Base-by-base conservation (phyloP, 2,329 filamentous ascomycete species). In the Exophiala sp. region DNA sequence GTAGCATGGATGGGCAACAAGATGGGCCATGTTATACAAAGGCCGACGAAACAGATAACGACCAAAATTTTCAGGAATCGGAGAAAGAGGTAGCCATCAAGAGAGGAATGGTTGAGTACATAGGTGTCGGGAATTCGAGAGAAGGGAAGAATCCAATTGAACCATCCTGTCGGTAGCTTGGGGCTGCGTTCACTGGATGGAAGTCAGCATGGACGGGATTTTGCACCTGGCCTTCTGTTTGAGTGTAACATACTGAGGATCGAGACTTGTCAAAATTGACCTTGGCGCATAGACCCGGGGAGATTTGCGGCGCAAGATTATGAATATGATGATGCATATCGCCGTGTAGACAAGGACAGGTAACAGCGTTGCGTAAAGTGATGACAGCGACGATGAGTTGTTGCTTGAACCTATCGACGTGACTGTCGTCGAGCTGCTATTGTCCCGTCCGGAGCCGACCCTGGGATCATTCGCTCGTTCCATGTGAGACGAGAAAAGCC, bases 71-170 rank as follows among this genome's bases (percentile, higher is more conserved):
- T 86, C 55, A 97, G 74, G 64, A 92, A 95, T 14, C 92, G 89
- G 18, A 97, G 78, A 69, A 95, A 95, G 41, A 97, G 85, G 71
- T 91, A 97, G 14, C 88, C 88, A 69, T 97, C 92, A 47, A 97
- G 81, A 1, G 90, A 94, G 61, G 91, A 89, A 72, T 95, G 89
- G 64, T 95, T 89, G 6, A 97, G 83, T 11, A 91, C 83, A 66
- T 89, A 88, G 14, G 83, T 83, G 14, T 69, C 65, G 20, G 68
- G 66, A 5, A 65, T 64, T 5, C 64, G 62, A 54, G 63, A 68
- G 45, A 69, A 70, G 8, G 62, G 60, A 34, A 56, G 63, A 14
- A 70, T 51, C 69, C 69, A 71, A 52, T 68, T 67, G 52, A 71
- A 65, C 65, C 65, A 69, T 52, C 67, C 68, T 20, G 50, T 52